Evolutionary conservation across 176 grass and related monocot species (phyloP).

Genomic region (Alopecurus myosuroides): DNA sequence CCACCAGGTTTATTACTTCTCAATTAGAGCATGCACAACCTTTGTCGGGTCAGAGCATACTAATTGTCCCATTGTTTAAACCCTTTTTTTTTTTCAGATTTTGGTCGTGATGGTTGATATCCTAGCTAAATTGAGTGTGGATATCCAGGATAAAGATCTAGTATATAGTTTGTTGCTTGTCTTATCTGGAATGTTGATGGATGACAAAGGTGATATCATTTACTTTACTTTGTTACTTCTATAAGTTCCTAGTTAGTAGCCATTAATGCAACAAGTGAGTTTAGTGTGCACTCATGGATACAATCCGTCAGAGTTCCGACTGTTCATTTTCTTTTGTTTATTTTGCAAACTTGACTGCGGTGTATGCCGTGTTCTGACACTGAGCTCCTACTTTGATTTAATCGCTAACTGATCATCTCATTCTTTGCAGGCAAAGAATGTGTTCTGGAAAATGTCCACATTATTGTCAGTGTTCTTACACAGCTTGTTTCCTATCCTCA

Average conservation of each 20-base stretch:
- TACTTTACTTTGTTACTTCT: slow-evolving; percentile 19
- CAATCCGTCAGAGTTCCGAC: neutral
- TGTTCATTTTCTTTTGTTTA: slow-evolving; percentile 26
- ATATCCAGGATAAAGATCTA: slow-evolving; percentile 68
- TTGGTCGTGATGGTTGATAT: slow-evolving; percentile 62
- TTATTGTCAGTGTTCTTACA: slow-evolving; percentile 45
- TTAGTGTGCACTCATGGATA: neutral
- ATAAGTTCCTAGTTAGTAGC: neutral
- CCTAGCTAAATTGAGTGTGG: slow-evolving; percentile 51
- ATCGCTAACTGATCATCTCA: neutral
- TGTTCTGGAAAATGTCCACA: slow-evolving; percentile 76
- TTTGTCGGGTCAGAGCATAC: slow-evolving; percentile 16
- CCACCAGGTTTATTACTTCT: slow-evolving; percentile 43
- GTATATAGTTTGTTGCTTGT: slow-evolving; percentile 76
- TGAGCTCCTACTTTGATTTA: slow-evolving; percentile 6
- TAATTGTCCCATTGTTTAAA: neutral
- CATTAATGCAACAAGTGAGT: neutral
- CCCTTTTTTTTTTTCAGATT: slow-evolving; percentile 48
- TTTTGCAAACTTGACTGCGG: neutral
- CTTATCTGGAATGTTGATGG: slow-evolving; percentile 90
- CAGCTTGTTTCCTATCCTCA: slow-evolving; percentile 73
- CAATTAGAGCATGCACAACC: neutral
- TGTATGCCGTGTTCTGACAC: neutral
- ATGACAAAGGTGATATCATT: slow-evolving; percentile 69
- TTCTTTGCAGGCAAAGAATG: slow-evolving; percentile 65